Percentiles rank a stretch among this genome's conserved stretches.
phyloP scores from a whole-genome alignment of 257 asterid genomes.

The Anisodus tanguticus region DNA sequence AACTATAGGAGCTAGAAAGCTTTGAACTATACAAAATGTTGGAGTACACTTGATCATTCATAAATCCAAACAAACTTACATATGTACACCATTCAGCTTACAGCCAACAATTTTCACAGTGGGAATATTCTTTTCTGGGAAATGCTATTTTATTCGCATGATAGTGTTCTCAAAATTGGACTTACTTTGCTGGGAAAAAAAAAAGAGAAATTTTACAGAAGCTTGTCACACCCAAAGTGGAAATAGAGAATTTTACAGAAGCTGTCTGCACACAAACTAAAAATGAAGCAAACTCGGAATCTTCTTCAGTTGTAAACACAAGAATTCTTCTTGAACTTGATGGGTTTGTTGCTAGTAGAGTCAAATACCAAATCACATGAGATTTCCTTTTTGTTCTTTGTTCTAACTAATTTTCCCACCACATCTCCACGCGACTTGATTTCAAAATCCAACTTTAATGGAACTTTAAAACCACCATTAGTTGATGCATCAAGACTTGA shows the following conservation, averaged over 20 bases:
- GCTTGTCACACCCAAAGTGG: background rate
- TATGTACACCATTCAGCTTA: constrained; percentile 6
- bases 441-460: constrained; percentile 65
- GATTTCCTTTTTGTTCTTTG: constrained; percentile 54
- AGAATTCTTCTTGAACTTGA: constrained; percentile 63
- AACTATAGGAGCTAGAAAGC: no score
- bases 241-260: constrained; percentile 15
- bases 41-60: background rate
- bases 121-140: background rate
- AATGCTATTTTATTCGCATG: constrained; percentile 2
- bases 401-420: constrained; percentile 85
- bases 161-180: constrained; percentile 15
- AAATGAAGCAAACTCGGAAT: background rate
- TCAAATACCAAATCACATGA: constrained; percentile 74
- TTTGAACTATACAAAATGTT: no score
- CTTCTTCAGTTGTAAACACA: constrained; percentile 65
- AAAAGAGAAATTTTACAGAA: constrained; percentile 2
- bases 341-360: constrained; percentile 69
- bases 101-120: background rate
- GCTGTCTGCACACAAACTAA: constrained; percentile 21
- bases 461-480: constrained; percentile 57
- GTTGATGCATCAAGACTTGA: constrained; percentile 48
- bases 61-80: background rate
- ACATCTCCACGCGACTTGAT: constrained; percentile 70
- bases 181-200: background rate